These are phyloP conservation scores for Calonectria crousiana DNA, from an alignment of 2,329 filamentous ascomycete genomes.

Conservation along the genomic window DNA sequence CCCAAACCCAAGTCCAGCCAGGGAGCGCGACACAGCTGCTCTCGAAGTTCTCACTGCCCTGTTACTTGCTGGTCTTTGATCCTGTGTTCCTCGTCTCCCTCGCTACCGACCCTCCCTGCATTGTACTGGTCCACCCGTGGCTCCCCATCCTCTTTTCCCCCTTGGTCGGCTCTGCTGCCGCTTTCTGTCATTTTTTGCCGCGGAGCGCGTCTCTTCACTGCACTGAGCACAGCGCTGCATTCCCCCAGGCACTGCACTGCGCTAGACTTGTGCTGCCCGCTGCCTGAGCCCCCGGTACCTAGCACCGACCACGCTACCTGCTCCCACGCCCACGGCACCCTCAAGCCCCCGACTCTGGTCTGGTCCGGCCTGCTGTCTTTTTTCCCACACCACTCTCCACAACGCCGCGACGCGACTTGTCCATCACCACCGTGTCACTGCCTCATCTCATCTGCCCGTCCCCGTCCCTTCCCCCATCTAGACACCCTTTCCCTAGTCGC, in stretches of 20 bases:
- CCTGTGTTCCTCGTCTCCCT: conserved; percentile 10
- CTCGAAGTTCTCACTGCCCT: conserved; percentile 15
- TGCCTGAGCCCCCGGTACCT: conserved; percentile 15
- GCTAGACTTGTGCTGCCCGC: conserved; percentile 21
- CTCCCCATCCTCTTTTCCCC: conserved; percentile 14
- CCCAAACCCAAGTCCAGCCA: conserved; percentile 17
- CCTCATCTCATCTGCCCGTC: conserved; percentile 55
- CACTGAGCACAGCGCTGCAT: conserved; percentile 5
- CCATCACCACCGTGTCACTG: conserved; percentile 62
- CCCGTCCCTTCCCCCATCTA: conserved; percentile 55
- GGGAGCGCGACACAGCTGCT: conserved; percentile 12
- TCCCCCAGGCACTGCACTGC: conserved; percentile 4
- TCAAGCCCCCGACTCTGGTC: conserved; percentile 38
- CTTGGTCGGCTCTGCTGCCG: neutral
- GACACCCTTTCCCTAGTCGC: conserved; percentile 38
- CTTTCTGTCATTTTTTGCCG: conserved; percentile 32
- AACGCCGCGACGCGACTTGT: conserved; percentile 58
- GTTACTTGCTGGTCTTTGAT: conserved; percentile 10
- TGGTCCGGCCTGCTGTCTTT: conserved; percentile 33
- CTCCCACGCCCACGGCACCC: conserved; percentile 14
- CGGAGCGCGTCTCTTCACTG: conserved; percentile 35
- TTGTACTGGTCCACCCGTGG: conserved; percentile 30
- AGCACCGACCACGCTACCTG: conserved; percentile 22
- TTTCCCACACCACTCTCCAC: conserved; percentile 54
- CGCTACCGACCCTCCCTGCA: conserved; percentile 20